Conservation (phyloP, 2,329 filamentous ascomycete species). For the Verticillium zaregamsianum region DNA sequence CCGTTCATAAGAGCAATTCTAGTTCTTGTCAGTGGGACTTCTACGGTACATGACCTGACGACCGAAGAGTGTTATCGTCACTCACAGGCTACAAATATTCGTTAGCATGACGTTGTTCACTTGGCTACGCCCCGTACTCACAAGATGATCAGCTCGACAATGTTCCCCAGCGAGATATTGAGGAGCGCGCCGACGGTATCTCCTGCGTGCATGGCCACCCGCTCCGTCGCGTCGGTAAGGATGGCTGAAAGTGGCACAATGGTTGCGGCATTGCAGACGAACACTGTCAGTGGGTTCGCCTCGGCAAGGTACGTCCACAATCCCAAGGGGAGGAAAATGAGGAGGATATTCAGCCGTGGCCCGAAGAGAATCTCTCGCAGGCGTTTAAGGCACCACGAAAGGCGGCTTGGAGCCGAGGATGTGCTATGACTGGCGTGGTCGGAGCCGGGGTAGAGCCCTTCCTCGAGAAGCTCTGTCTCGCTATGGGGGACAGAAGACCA, state of each 20-base stretch:
- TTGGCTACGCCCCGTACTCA: constrained; percentile 45
- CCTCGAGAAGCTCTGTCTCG: too few relatives aligned
- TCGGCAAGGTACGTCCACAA: too few relatives aligned
- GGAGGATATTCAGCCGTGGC: too few relatives aligned
- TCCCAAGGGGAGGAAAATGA: too few relatives aligned
- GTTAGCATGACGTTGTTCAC: constrained; percentile 30
- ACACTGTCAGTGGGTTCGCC: constrained; percentile 19
- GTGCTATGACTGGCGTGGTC: too few relatives aligned
- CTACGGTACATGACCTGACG: too few relatives aligned
- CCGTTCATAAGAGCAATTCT: constrained; percentile 46
- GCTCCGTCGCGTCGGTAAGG: constrained; percentile 56
- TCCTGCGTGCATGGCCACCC: constrained; percentile 50
- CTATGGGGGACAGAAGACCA: too few relatives aligned
- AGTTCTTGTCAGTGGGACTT: constrained; percentile 18
- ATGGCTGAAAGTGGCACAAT: constrained; percentile 56
- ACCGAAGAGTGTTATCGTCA: constrained; percentile 14
- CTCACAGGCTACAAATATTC: constrained; percentile 16
- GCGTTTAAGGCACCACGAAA: too few relatives aligned
- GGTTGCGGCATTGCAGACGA: constrained; percentile 57
- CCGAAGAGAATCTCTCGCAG: too few relatives aligned
- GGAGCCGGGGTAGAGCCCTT: too few relatives aligned
- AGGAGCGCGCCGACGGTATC: constrained; percentile 56
- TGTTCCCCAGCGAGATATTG: neutral
- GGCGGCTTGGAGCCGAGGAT: too few relatives aligned
- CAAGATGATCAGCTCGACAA: too few relatives aligned